Evolutionary conservation across 345 rosid species (phyloP), one percentile per base, ranked within the genome.

Genomic region (Rhizophora mangle): DNA sequence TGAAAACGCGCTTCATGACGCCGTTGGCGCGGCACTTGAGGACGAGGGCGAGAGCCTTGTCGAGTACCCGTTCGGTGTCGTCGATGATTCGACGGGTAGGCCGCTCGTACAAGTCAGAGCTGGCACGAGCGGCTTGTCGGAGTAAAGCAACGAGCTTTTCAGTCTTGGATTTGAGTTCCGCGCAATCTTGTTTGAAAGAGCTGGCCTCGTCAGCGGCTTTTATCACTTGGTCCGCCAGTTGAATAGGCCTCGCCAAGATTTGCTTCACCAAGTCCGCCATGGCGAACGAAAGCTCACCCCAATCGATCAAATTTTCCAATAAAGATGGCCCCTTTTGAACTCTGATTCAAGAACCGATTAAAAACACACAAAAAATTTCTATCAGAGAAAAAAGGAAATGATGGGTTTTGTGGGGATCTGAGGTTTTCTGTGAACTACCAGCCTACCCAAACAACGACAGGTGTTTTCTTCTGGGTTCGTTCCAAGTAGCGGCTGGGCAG

Each of bases 231-330:
- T 94, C 98, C 2, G 97, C 95, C 6, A 94, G 62, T 72, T 94
- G 98, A 75, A 91, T 91, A 39, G 98, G 96, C 73, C 78, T 87
- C 16, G 88, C 80, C 84, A 94, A 65, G 79, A 89, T 82, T 78
- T 89, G 95, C 79, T 88, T 91, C 75, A 89, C 96, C 67, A 77
- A 64, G 81, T 94, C 98, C 82, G 85, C 97, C 98, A 91, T 91
- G 61, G 57, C 69, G 54, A 47, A 30, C 16, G 19, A 2, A 15
- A 21, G 24, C 31, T 27, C 60, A 56, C 49, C 49, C 15, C 49
- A 13, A 15, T 43, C 16, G 31, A 27, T 55, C 29, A 8, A 22
- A 55, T 8, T 55, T 13, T 55, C 21, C 13, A 21, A 22, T 2
- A 56, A 27, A 56, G 30, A 11, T 56, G 6, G 30, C 22, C 5